Conservation (phyloP, 2,329 filamentous ascomycete genomes). For the Myrmaecium sp. region DNA sequence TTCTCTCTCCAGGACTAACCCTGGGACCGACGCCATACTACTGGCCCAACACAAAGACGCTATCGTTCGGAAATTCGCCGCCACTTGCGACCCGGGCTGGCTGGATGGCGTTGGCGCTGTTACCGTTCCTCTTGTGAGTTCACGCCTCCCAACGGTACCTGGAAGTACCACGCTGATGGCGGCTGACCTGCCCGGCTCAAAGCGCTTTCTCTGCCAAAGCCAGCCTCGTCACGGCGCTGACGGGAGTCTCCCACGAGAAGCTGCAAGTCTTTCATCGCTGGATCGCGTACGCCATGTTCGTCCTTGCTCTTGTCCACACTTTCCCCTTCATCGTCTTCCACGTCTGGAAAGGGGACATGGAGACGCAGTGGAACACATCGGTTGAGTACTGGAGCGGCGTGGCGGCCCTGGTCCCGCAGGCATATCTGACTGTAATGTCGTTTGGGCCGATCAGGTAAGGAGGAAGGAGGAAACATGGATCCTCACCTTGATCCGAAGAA, state of each 20-base stretch:
- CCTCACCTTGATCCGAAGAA: background rate
- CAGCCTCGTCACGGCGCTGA: slow-evolving; percentile 37
- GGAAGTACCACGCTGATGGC: slow-evolving; percentile 1
- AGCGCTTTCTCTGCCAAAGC: slow-evolving; percentile 35
- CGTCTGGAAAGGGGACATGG: slow-evolving; percentile 31
- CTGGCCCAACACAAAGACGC: slow-evolving; percentile 5
- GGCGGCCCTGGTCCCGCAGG: slow-evolving; percentile 34
- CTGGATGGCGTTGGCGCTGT: slow-evolving; percentile 14
- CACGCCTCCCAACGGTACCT: rapidly evolving
- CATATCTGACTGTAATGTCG: slow-evolving; percentile 39
- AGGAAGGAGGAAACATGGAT: background rate
- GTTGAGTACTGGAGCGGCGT: slow-evolving; percentile 40
- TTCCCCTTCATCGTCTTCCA: slow-evolving; percentile 43
- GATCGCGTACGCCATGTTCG: slow-evolving; percentile 31
- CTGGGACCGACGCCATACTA: slow-evolving; percentile 6
- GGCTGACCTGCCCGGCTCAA: too few species aligned
- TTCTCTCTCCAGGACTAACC: slow-evolving; percentile 1
- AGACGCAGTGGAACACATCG: slow-evolving; percentile 25
- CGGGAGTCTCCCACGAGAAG: slow-evolving; percentile 39
- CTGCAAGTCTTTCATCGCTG: slow-evolving; percentile 26
- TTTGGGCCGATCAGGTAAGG: slow-evolving; percentile 31
- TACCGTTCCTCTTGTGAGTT: slow-evolving; percentile 13
- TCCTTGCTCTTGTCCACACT: slow-evolving; percentile 39
- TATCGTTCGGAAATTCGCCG: slow-evolving; percentile 9
- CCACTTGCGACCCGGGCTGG: slow-evolving; percentile 14